Evolutionary conservation across 306 rosid genomes (phyloP), one percentile per base, ranked within the genome.

Genomic region (Cicer bijugum): DNA sequence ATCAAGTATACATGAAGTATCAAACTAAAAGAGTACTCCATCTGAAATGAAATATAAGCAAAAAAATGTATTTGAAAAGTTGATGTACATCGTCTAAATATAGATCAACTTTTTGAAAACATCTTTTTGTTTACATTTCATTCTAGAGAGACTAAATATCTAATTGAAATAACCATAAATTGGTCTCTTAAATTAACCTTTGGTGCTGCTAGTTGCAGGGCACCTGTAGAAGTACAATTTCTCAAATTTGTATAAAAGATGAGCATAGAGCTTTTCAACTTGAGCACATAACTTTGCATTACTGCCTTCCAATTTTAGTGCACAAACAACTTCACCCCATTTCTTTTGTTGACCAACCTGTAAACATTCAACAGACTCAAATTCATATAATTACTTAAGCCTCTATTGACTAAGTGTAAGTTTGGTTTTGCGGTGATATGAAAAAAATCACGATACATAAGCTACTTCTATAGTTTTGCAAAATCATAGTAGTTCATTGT

Each of bases 291-390:
- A 38, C 9, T 75, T 71, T 4, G 35, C 71, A 47, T 35, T 71
- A 9, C 37, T 59, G 52, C 85, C 84, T 65, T 81, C 79, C 75
- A 84, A 69, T 72, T 75, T 78, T 9, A 84, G 67, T 50, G 83
- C 83, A 12, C 65, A 58, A 40, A 53, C 85, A 12, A 84, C 67
- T 75, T 81, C 88, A 28, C 77, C 71, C 88, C 88, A 84, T 78
- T 84, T 78, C 74, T 51, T 75, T 17, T 84, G 77, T 75, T 33
- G 40, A 12, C 67, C 71, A 63, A 84, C 83, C 88, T 84, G 67
- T 6, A 74, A 76, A 69, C 68, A 62, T 44, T 48, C 43, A 35
- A 33, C 1, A 57, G 6, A 57, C 6, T 37, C 7, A 45, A 19
- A 19, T 47, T 14, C 16, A 35, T 67, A 2, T 2, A 74, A 67